Base-by-base conservation (phyloP, 768 basidiomycete species). In the Zangia roseola region DNA sequence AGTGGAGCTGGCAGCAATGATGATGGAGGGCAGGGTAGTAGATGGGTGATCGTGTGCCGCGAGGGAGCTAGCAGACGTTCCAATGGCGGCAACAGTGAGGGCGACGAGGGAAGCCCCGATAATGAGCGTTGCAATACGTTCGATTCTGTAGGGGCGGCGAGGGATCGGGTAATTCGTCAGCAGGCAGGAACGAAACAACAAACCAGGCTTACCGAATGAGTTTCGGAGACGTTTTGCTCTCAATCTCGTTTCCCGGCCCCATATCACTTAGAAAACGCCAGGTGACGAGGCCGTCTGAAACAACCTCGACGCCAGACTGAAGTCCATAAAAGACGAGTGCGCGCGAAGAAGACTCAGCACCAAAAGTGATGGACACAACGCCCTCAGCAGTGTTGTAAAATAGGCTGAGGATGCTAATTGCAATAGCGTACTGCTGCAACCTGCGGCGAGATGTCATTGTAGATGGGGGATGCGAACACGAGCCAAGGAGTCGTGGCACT, bases 301-400 rank as follows among this genome's bases (percentile, higher is more conserved):
- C 59, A 28, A 77, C 75, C 50, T 78, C 77, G 33, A 77, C 72
- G 4, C 57, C 73, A 0, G 76, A 77, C 36, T 78, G 77, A 14
- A 78, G 68, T 1, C 77, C 76, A 40, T 74, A 78, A 61, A 78
- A 78, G 23, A 78, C 61, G 34, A 78, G 69, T 7, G 77, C 69
- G 5, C 62, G 67, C 1, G 76, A 78, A 4, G 68, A 65, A 10
- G 74, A 71, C 26, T 76, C 75, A 43, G 69, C 64, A 1, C 77
- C 76, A 42, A 78, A 73, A 17, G 70, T 60, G 30, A 78, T 64
- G 7, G 76, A 77, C 14, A 78, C 40, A 1, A 63, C 68, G 9
- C 76, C 76, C 47, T 78, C 77, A 45, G 28, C 73, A 53, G 49
- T 58, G 66, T 57, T 73, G 65, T 64, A 62, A 47, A 77, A 37